These are phyloP conservation scores for Miscanthus lutarioriparius DNA, from an alignment of 176 grass and related monocot genomes.

Conservation along the genomic window DNA sequence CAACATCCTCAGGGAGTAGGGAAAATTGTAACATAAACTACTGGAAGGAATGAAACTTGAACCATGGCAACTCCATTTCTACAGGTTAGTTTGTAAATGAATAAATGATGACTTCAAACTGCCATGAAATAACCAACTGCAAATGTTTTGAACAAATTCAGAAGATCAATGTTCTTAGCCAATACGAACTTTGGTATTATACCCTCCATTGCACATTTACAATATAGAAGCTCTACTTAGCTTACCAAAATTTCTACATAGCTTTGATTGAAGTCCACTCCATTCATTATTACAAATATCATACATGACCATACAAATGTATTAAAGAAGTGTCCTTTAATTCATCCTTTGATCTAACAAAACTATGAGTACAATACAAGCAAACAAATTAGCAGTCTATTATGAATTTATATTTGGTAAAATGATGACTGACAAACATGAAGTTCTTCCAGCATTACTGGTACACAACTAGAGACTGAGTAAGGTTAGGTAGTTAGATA, in stretches of 20 bases:
- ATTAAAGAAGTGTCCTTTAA: constrained; percentile 1
- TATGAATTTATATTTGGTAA: not conserved
- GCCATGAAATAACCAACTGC: not conserved
- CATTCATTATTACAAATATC: constrained; percentile 12
- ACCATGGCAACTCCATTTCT: not conserved
- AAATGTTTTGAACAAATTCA: not conserved
- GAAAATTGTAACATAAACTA: not conserved
- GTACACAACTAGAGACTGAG: not conserved
- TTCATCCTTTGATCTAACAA: constrained; percentile 12
- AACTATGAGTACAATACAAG: not conserved
- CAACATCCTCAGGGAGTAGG: not conserved
- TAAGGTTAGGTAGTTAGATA: not conserved
- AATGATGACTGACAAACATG: constrained; percentile 13
- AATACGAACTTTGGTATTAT: too few species aligned
- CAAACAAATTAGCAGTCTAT: not conserved
- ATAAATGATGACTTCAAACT: not conserved
- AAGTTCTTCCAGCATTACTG: not conserved
- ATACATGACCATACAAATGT: not conserved
- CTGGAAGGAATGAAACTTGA: constrained; percentile 4
- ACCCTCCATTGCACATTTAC: not conserved
- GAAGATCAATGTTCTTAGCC: not conserved
- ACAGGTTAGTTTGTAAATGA: not conserved
- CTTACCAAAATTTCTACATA: not conserved
- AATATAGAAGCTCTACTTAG: not conserved
- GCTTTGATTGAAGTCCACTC: not conserved